Evolutionary conservation across 108 stramenopile species (phyloP).

Genomic region (Cyclostephanos invisitatus): DNA sequence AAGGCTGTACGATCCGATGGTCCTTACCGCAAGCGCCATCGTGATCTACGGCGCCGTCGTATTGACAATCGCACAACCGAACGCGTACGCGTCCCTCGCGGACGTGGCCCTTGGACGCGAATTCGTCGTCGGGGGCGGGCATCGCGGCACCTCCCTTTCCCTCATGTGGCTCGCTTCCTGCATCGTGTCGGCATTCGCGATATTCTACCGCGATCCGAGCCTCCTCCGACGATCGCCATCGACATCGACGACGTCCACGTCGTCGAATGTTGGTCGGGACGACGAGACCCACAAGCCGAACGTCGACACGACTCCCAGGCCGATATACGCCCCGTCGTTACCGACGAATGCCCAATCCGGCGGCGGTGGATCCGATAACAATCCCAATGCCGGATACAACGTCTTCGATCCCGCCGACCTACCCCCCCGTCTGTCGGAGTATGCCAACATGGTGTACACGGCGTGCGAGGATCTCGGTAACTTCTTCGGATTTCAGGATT

Average conservation of each 20-base stretch:
- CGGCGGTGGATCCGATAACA: too few relatives aligned
- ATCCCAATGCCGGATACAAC: constrained; percentile 55
- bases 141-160: constrained; percentile 36
- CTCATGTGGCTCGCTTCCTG: constrained; percentile 66
- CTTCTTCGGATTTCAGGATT: constrained; percentile 92
- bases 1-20: constrained; percentile 46
- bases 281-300: constrained; percentile 46
- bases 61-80: constrained; percentile 45
- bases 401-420: constrained; percentile 91
- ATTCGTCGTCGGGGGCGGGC: neutral
- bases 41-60: constrained; percentile 63
- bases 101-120: constrained; percentile 14
- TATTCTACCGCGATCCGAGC: constrained; percentile 61
- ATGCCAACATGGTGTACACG: constrained; percentile 92
- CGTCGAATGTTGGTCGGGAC: constrained; percentile 7
- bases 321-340: constrained; percentile 36
- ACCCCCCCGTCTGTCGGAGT: constrained; percentile 88
- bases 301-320: constrained; percentile 42
- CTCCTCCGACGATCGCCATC: constrained; percentile 10
- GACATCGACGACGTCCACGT: neutral
- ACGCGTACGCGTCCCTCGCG: constrained; percentile 21
- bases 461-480: constrained; percentile 93
- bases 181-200: constrained; percentile 52
- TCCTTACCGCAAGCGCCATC: constrained; percentile 59
- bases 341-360: constrained; percentile 43